Base-by-base conservation (phyloP, 148 eudicot genomes). In the Camellia granthamiana region DNA sequence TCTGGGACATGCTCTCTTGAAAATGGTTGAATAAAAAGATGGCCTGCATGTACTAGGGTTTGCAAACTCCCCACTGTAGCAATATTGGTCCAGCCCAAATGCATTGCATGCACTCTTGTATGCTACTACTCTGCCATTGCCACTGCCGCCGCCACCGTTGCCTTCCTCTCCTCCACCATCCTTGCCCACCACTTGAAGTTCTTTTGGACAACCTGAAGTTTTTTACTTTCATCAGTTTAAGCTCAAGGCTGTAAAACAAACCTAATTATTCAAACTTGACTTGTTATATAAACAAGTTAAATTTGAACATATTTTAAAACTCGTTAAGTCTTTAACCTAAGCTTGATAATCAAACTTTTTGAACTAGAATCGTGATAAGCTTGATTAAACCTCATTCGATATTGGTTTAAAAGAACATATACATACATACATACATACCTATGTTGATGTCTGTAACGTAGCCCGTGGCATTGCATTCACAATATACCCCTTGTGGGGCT, bases 61-160 rank as follows among this genome's bases (percentile, higher is more conserved):
- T 23, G 30, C 30, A 23, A 23, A 23, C 30, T 23, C 30, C 30
- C 30, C 30, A 23, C 30, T 23, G 30, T 0, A 23, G 30, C 98
- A 93, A 78, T 95, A 95, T 55, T 91, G 91, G 80, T 89, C 97
- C 18, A 78, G 84, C 56, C 92, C 91, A 76, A 95, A 95, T 18
- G 94, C 97, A 52, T 86, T 96, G 23, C 97, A 95, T 0, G 98
- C 97, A 15, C 98, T 91, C 83, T 85, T 91, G 84, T 97, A 95
- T 7, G 94, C 98, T 2, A 95, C 84, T 43, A 93, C 94, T 58
- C 84, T 90, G 49, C 88, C 38, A 30, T 1, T 30, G 1, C 38
- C 1, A 30, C 38, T 30, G 38, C 38, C 38, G 1, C 38, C 38
- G 38, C 38, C 38, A 30, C 38, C 38, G 38, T 1, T 30, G 38